Evolutionary conservation across 148 eudicot species (phyloP), one percentile per base, ranked within the genome.

Genomic region (Tetragonia tetragonoides): DNA sequence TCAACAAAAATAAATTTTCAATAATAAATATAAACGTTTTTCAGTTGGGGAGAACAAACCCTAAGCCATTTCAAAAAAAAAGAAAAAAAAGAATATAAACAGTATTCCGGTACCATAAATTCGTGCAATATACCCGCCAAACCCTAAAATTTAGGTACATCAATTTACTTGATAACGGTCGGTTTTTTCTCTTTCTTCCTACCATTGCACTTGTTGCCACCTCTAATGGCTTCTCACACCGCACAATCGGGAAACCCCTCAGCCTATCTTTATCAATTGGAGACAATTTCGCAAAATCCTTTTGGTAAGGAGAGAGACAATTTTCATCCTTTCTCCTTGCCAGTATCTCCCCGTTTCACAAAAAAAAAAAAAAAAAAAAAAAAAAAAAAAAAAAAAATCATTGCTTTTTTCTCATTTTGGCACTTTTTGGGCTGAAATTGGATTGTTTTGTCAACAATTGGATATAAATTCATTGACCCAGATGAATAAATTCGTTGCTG

Each of bases 161-260:
- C 34, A 28, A 28, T 28, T 28, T 28, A 28, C 4, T 1, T 38
- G 68, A 4, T 15, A 65, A 65, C 68, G 44, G 40, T 65, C 68
- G 68, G 34, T 65, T 6, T 65, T 65, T 1, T 65, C 38, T 4
- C 38, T 4, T 12, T 34, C 68, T 41, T 65, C 68, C 40, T 41
- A 65, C 68, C 1, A 20, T 20, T 21, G 6, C 49, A 46, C 0
- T 10, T 28, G 34, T 28, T 28, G 34, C 56, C 59, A 69, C 74
- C 67, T 17, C 75, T 68, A 70, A 81, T 76, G 77, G 83, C 51
- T 70, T 81, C 54, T 70, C 34, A 39, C 34, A 11, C 71, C 83
- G 62, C 66, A 75, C 75, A 71, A 53, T 66, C 56, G 24, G 72
- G 57, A 15, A 81, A 18, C 23, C 41, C 64, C 40, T 24, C 72